Evolutionary conservation across 2,329 filamentous ascomycete species (phyloP).

Genomic region (Aspergillus tanneri): DNA sequence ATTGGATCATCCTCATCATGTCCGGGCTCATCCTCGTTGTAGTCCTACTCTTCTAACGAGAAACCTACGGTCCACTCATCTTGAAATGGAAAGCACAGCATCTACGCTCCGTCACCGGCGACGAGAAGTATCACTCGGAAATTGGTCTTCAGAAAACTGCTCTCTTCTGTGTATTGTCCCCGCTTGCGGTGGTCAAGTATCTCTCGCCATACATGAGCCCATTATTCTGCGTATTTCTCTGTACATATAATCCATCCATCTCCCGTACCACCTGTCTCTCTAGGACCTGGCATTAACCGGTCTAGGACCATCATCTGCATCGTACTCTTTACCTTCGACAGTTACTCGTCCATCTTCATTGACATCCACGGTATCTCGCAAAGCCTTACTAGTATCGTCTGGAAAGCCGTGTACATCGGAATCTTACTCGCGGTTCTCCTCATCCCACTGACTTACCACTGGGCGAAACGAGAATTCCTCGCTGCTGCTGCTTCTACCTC

Average conservation of each 20-base stretch:
- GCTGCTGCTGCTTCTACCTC: too few species aligned
- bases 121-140: constrained; percentile 45
- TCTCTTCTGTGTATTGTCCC: not conserved
- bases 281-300: too few species aligned
- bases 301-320: constrained; percentile 34
- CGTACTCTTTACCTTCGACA: constrained; percentile 31
- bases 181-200: too few species aligned
- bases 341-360: constrained; percentile 52
- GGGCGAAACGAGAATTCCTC: too few species aligned
- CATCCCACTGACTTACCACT: constrained; percentile 49
- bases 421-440: constrained; percentile 36
- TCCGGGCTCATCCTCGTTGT: constrained; percentile 33
- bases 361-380: constrained; percentile 49
- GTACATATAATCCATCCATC: constrained; percentile 2
- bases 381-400: constrained; percentile 49
- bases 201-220: too few species aligned
- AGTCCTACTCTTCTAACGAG: constrained; percentile 48
- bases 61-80: constrained; percentile 49
- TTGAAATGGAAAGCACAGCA: constrained; percentile 45
- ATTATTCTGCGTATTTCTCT: too few species aligned
- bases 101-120: constrained; percentile 41
- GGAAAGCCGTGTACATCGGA: constrained; percentile 47
- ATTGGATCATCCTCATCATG: constrained; percentile 47
- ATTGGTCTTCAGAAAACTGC: constrained; percentile 24
- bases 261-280: constrained; percentile 16